A percentile compares a stretch with the other conserved stretches of the same genome.
phyloP scores from a whole-genome alignment of 495 filamentous ascomycete genomes.

The Bacidia gigantensis region DNA sequence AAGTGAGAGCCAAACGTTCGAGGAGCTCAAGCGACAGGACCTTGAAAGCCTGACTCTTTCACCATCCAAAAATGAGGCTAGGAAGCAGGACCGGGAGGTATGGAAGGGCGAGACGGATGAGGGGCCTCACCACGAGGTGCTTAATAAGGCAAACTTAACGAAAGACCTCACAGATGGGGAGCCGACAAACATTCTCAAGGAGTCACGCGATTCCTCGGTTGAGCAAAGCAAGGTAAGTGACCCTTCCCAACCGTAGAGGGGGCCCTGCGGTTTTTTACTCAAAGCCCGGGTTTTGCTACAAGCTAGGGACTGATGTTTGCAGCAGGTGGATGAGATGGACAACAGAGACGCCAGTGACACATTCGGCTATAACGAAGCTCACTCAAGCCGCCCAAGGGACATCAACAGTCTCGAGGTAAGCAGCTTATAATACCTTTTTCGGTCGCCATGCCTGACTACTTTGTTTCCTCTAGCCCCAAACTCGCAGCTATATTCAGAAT shows the following conservation, averaged over 20 bases:
- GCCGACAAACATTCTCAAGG: background rate
- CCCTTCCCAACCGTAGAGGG: background rate
- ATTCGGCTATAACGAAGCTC: slow-evolving; percentile 26
- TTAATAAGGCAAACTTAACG: background rate
- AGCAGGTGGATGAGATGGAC: too few relatives aligned
- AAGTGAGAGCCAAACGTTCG: slow-evolving; percentile 30
- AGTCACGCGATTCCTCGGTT: background rate
- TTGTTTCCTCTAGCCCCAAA: slow-evolving; percentile 27
- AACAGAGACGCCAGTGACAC: slow-evolving; percentile 45
- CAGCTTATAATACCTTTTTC: background rate
- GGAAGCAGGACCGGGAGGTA: too few relatives aligned
- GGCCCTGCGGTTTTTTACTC: too few relatives aligned
- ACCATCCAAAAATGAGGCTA: slow-evolving; percentile 31
- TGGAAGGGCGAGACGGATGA: too few relatives aligned
- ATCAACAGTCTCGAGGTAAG: slow-evolving; percentile 2
- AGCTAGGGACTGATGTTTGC: background rate
- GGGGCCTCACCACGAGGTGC: too few relatives aligned
- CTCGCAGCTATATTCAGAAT: slow-evolving; percentile 51
- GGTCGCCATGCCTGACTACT: background rate
- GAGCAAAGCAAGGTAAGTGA: slow-evolving; percentile 4
- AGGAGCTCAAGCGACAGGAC: too few relatives aligned
- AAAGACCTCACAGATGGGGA: background rate
- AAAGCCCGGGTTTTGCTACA: too few relatives aligned
- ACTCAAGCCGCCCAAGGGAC: background rate
- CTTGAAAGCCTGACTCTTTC: slow-evolving; percentile 25